Conservation (phyloP, 2,329 filamentous ascomycete species). For the Zymoseptoria crescenta region DNA sequence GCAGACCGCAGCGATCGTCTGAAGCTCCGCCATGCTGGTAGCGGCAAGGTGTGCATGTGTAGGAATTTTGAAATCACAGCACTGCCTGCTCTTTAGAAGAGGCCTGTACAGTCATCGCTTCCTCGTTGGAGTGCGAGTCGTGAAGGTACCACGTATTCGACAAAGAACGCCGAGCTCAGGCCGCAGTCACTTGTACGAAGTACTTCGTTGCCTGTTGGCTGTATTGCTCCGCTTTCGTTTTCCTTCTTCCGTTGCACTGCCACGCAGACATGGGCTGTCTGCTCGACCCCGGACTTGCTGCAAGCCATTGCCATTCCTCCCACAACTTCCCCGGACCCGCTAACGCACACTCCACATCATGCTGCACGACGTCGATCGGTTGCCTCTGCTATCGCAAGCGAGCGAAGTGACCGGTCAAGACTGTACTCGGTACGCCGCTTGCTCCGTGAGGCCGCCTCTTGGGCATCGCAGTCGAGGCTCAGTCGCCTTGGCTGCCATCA, state of each 20-base stretch:
- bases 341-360: not conserved
- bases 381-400: not conserved
- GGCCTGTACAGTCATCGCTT: not conserved
- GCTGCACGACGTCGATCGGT: not conserved
- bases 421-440: not conserved
- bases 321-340: not conserved
- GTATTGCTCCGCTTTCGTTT: not conserved
- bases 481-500: not conserved
- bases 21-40: constrained; percentile 10
- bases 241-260: not conserved
- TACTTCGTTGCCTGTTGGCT: not conserved
- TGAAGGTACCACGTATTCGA: not conserved
- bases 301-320: not conserved
- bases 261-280: not conserved
- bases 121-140: not conserved
- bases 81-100: not conserved
- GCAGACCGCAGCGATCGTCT: constrained; percentile 13
- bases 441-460: not conserved
- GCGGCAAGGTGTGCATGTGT: not conserved
- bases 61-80: not conserved
- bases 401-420: not conserved
- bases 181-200: not conserved
- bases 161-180: not conserved
- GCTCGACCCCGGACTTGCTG: not conserved
- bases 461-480: not conserved